Evolutionary conservation across 2,329 filamentous ascomycete species (phyloP).

Genomic region (Aspergillus piperis): DNA sequence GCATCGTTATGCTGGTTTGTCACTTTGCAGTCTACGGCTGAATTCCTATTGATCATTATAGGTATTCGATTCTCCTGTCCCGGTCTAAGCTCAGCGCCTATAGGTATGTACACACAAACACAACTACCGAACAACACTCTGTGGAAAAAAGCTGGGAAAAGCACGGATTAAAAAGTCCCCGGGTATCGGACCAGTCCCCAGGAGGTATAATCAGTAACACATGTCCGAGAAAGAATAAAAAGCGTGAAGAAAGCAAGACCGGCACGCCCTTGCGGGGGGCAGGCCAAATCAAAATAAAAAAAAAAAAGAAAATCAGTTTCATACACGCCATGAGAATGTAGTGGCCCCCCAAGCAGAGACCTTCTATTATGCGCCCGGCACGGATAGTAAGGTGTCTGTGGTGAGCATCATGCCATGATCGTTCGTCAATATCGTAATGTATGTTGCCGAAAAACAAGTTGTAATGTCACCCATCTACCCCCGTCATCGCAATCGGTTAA

Average conservation of each 20-base stretch:
- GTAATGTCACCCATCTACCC: slow-evolving; percentile 5
- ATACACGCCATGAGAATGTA: slow-evolving; percentile 26
- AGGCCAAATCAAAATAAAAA: slow-evolving; percentile 14
- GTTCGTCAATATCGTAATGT: slow-evolving; percentile 26
- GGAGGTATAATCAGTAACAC: slow-evolving; percentile 40
- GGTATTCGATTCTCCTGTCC: slow-evolving; percentile 10
- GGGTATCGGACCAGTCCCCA: slow-evolving; percentile 28
- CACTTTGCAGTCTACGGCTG: no score
- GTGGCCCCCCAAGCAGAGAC: slow-evolving; percentile 12
- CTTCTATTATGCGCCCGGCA: slow-evolving; percentile 27
- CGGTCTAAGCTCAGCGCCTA: slow-evolving; percentile 19
- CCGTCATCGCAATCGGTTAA: slow-evolving; percentile 19
- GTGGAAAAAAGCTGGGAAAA: slow-evolving; percentile 15
- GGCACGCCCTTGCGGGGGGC: neutral
- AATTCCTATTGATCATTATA: neutral
- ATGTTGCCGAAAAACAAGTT: slow-evolving; percentile 14
- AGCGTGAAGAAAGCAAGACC: slow-evolving; percentile 11
- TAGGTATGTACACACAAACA: slow-evolving; percentile 25
- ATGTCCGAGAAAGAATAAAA: slow-evolving; percentile 31
- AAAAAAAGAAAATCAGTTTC: slow-evolving; percentile 19
- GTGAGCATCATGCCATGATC: slow-evolving; percentile 21
- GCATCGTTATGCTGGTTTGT: neutral
- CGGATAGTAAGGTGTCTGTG: slow-evolving; percentile 9
- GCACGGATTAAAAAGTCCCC: slow-evolving; percentile 10
- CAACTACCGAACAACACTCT: slow-evolving; percentile 13